phyloP scores from a whole-genome alignment of 1,284 basidiomycete genomes.

The Tylopilus orsonianus region DNA sequence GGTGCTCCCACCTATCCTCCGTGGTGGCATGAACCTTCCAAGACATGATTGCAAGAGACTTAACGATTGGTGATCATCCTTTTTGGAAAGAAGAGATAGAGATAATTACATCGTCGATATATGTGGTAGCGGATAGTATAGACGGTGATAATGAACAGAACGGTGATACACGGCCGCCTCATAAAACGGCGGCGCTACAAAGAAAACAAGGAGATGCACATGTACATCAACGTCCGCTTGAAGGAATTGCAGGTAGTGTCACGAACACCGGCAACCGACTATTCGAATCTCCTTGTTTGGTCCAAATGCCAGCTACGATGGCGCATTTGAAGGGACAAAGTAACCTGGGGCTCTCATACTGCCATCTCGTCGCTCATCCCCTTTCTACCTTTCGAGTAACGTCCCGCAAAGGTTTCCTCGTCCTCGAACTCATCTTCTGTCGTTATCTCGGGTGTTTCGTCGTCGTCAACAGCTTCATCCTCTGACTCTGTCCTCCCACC shows the following conservation, averaged over 20 bases:
- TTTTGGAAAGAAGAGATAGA: slow-evolving; percentile 8
- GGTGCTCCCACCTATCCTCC: slow-evolving; percentile 78
- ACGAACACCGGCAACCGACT: slow-evolving; percentile 7
- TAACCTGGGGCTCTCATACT: slow-evolving; percentile 17
- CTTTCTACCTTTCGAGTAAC: slow-evolving; percentile 59
- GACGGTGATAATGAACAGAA: slow-evolving; percentile 10
- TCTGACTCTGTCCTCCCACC: slow-evolving; percentile 42
- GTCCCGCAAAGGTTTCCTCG: slow-evolving; percentile 52
- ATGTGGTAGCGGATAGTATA: slow-evolving; percentile 31
- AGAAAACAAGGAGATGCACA: slow-evolving; percentile 1
- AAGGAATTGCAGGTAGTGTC: slow-evolving; percentile 9
- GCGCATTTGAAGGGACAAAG: slow-evolving; percentile 5
- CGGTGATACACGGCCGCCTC: slow-evolving; percentile 6
- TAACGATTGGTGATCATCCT: slow-evolving; percentile 63
- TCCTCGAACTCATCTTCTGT: slow-evolving; percentile 71
- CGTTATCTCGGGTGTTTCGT: slow-evolving; percentile 47
- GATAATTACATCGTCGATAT: slow-evolving; percentile 30
- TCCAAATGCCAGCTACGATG: slow-evolving; percentile 18
- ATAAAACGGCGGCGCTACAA: slow-evolving; percentile 12
- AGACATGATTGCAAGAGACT: slow-evolving; percentile 65
- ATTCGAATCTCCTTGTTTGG: slow-evolving; percentile 18
- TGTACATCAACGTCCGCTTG: slow-evolving; percentile 5
- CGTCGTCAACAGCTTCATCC: slow-evolving; percentile 45
- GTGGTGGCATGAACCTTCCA: slow-evolving; percentile 78
- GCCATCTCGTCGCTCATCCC: slow-evolving; percentile 45